Evolutionary conservation across 106 monocot genomes (phyloP), one percentile per base, ranked within the genome.

Genomic region (Dendrobium officinale): DNA sequence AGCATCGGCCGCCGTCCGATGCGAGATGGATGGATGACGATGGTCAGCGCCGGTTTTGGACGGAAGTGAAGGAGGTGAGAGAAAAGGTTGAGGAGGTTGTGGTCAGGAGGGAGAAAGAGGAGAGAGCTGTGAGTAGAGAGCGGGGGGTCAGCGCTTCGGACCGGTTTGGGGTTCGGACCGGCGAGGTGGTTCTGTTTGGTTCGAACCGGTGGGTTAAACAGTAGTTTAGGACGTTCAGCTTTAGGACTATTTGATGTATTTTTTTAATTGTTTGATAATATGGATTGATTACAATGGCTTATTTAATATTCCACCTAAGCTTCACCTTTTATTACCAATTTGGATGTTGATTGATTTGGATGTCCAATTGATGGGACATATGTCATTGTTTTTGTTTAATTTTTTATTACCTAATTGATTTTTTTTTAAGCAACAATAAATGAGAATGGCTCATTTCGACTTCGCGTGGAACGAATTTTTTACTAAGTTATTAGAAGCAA

Each of bases 131-230:
- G 49, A 9, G 79, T 49, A 73, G 82, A 72, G 40, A 58, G 7
- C 51, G 66, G 44, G 40, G 43, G 4, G 43, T 43, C 42, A 81
- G 88, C 77, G 77, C 27, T 64, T 88, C 88, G 48, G 90, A 83
- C 48, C 33, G 70, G 33, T 70, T 70, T 78, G 91, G 80, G 37
- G 13, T 70, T 33, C 81, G 91, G 81, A 8, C 85, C 44, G 17
- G 44, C 0, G 43, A 19, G 15, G 26, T 45, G 67, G 73, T 80
- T 56, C 67, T 73, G 54, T 88, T 86, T 51, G 72, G 80, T 17
- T 90, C 90, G 0, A 79, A 17, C 4, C 77, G 88, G 78, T 89
- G 89, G 89, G 7, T 72, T 22, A 55, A 55, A 19, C 37, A 22
- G 2, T 70, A 31, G 37, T 33, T 15, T 37, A 37, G 37, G 37